Base-by-base conservation (phyloP, 306 rosid species). In the Hylodesmum podocarpum region DNA sequence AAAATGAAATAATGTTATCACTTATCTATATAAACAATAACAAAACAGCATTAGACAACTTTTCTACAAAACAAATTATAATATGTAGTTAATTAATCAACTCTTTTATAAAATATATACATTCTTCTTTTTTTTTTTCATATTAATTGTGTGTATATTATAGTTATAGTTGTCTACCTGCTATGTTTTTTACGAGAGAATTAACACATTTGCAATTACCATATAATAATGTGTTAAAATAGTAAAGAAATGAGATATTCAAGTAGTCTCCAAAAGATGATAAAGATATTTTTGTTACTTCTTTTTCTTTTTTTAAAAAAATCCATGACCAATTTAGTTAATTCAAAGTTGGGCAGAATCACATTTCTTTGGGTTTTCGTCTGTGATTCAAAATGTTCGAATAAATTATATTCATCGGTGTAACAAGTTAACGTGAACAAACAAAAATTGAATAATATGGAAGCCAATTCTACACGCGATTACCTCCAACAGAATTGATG, bases 401-500 rank as follows among this genome's bases (percentile, higher is more conserved):
- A 69, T 25, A 27, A 43, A 66, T 11, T 10, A 11, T 2, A 75
- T n/a, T n/a, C n/a, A n/a, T n/a, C n/a, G n/a, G n/a, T n/a, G n/a
- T 8, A 57, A 71, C 15, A 46, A 46, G 44, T 66, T 55, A 28
- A 54, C 4, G 13, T 22, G 15, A 66, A 66, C 2, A 18, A 68
- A 37, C 31, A 58, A 13, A 57, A 43, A 27, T 14, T 47, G 72
- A 68, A 74, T 0, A 14, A 41, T n/a, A 80, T 47, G 37, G 54
- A 59, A 66, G 54, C 18, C 43, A 66, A 34, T 18, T 55, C 24
- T 39, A 6, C 25, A 61, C n/a, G 61, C 18, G 39, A 66, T 80
- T 84, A 94, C 98, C 98, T 82, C 94, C 96, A 65, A 91, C 96
- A 79, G 97, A 79, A 83, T 81, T 78, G 14, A 95, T 82, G 65